Conservation (phyloP, 495 filamentous ascomycete species). For the Bombardia bombarda region DNA sequence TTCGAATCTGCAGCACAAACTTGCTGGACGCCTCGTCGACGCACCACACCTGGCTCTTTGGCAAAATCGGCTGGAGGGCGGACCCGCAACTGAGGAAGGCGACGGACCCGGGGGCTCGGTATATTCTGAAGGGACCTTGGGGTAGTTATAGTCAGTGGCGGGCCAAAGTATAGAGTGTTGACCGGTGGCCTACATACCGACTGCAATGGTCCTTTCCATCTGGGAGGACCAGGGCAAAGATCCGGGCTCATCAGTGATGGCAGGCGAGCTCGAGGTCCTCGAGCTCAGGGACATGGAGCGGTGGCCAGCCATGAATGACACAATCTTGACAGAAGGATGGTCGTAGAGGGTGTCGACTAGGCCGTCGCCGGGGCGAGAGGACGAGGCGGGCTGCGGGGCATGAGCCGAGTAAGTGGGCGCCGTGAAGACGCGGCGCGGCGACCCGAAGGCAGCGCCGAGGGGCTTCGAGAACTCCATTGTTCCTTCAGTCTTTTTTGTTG, state of each 20-base stretch:
- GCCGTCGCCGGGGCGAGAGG: slow-evolving; percentile 19
- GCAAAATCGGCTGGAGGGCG: slow-evolving; percentile 73
- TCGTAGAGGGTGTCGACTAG: slow-evolving; percentile 64
- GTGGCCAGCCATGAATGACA: slow-evolving; percentile 51
- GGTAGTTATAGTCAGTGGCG: background rate
- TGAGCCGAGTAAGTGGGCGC: slow-evolving; percentile 17
- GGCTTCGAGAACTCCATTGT: slow-evolving; percentile 23
- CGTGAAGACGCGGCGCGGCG: slow-evolving; percentile 35
- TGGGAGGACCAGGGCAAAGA: slow-evolving; percentile 67
- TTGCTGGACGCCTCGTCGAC: slow-evolving; percentile 72
- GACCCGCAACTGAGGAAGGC: slow-evolving; percentile 78
- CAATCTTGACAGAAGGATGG: slow-evolving; percentile 57
- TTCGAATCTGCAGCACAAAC: slow-evolving; percentile 73
- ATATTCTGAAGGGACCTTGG: slow-evolving; percentile 66
- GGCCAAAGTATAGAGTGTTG: background rate
- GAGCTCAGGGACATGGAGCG: slow-evolving; percentile 25
- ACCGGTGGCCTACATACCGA: slow-evolving; percentile 49
- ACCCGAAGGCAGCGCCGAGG: slow-evolving; percentile 15
- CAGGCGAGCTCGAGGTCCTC: slow-evolving; percentile 26
- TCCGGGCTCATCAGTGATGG: slow-evolving; percentile 34
- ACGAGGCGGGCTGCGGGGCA: slow-evolving; percentile 11
- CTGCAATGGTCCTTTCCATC: slow-evolving; percentile 74
- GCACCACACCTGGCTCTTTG: slow-evolving; percentile 87
- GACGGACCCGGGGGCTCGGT: slow-evolving; percentile 70
- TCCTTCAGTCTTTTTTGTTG: slow-evolving; percentile 7